These are phyloP conservation scores for Apiospora arundinis DNA, from an alignment of 2,329 filamentous ascomycete species.

Conservation along the genomic window DNA sequence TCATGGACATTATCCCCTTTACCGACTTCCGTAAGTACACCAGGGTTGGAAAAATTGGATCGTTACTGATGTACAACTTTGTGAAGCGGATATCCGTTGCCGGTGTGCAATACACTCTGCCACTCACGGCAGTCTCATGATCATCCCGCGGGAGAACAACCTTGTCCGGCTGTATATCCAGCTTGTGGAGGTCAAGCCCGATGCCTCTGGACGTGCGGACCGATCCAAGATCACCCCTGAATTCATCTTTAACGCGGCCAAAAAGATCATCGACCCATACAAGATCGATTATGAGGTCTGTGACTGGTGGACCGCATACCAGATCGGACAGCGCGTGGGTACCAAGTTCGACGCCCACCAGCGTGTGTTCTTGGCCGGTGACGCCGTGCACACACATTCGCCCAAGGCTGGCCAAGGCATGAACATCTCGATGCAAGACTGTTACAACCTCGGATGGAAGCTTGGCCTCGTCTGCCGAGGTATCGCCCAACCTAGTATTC, in stretches of 20 bases:
- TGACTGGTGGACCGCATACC: conserved; percentile 76
- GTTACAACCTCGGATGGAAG: conserved; percentile 52
- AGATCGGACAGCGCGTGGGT: conserved; percentile 74
- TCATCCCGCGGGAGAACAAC: conserved; percentile 75
- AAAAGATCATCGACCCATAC: conserved; percentile 65
- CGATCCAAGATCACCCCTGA: conserved; percentile 51
- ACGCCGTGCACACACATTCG: conserved; percentile 68
- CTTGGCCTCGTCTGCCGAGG: conserved; percentile 60
- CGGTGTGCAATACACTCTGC: conserved; percentile 67
- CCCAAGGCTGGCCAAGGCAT: conserved; percentile 68
- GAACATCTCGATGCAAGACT: conserved; percentile 64
- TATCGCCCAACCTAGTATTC: conserved; percentile 58
- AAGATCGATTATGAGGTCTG: conserved; percentile 63
- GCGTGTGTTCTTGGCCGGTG: conserved; percentile 70
- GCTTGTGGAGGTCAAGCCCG: conserved; percentile 49
- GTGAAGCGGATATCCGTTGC: conserved; percentile 56
- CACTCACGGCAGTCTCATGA: conserved; percentile 72
- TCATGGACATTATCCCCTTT: conserved; percentile 72
- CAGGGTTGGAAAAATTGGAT: conserved; percentile 74
- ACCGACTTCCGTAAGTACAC: conserved; percentile 73
- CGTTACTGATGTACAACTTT: conserved; percentile 36
- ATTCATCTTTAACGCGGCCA: conserved; percentile 74
- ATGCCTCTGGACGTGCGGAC: conserved; percentile 48
- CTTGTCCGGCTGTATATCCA: conserved; percentile 69
- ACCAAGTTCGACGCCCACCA: conserved; percentile 68